Conservation (phyloP, 352 stramenopile species). For the Globisporangium spiculum region DNA sequence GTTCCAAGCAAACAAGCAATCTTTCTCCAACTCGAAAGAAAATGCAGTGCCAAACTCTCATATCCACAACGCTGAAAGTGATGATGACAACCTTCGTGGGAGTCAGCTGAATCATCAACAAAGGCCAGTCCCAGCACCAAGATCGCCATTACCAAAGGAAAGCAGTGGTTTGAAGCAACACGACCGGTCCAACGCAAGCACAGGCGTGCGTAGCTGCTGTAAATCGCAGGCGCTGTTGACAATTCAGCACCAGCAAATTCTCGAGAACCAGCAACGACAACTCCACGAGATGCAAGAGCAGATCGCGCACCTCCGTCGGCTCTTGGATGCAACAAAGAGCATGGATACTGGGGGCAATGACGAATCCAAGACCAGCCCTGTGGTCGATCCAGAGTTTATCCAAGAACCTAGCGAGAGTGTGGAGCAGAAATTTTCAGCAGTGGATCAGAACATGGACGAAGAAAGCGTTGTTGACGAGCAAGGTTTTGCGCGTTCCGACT, state of each 20-base stretch:
- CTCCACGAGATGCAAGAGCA: constrained; percentile 73
- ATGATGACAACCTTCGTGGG: not conserved
- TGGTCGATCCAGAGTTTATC: not conserved
- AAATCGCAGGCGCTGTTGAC: constrained; percentile 64
- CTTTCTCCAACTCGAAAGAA: not conserved
- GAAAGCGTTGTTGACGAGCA: not conserved
- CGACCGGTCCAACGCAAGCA: constrained; percentile 1
- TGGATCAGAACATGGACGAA: not conserved
- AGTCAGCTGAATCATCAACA: not conserved
- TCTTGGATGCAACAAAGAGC: constrained; percentile 32
- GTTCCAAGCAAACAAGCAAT: not conserved
- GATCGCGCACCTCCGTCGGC: constrained; percentile 46
- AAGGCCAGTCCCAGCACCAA: not conserved
- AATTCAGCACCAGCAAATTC: constrained; percentile 73
- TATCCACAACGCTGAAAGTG: not conserved
- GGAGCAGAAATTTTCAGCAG: not conserved
- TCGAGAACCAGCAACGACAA: constrained; percentile 72
- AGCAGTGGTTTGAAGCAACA: not conserved
- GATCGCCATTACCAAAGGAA: not conserved
- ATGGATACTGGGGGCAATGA: constrained; percentile 24
- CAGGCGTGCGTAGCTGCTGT: constrained; percentile 40
- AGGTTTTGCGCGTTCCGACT: not conserved
- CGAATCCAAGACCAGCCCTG: not conserved
- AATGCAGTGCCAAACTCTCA: not conserved
- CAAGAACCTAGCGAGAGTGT: not conserved